Percentiles rank a stretch among this genome's conserved stretches.
phyloP scores from a whole-genome alignment of 495 filamentous ascomycete genomes.

The Zalerion maritima region DNA sequence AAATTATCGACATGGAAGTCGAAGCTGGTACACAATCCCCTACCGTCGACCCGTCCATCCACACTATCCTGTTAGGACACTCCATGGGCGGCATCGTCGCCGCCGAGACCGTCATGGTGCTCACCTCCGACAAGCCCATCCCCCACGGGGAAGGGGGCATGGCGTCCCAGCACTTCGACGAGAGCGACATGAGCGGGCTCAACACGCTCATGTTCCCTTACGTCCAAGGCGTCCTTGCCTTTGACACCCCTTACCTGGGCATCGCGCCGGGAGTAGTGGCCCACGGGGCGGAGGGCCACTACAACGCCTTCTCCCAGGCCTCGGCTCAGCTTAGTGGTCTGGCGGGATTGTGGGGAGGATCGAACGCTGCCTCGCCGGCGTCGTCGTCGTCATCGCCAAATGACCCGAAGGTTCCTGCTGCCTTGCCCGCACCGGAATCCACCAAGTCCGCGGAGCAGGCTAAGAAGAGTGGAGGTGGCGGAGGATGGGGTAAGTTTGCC shows the following conservation, averaged over 20 bases:
- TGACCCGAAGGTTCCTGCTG: constrained; percentile 12
- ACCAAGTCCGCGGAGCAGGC: background rate
- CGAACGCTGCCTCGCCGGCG: constrained; percentile 16
- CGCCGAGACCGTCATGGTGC: constrained; percentile 63
- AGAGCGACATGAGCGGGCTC: constrained; percentile 15
- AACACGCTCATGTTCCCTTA: constrained; percentile 48
- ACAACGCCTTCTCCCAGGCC: constrained; percentile 55
- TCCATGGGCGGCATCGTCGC: constrained; percentile 97
- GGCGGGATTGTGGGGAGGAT: constrained; percentile 45
- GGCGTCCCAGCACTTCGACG: constrained; percentile 14
- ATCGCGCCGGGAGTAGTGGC: constrained; percentile 81
- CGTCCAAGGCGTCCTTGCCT: constrained; percentile 77
- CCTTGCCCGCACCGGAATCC: constrained; percentile 17
- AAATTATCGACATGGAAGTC: constrained; percentile 91
- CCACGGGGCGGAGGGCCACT: constrained; percentile 75
- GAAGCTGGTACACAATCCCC: constrained; percentile 66
- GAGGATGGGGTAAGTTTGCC: constrained; percentile 68
- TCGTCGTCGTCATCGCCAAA: constrained; percentile 13
- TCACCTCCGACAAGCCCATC: constrained; percentile 56
- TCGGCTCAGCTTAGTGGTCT: constrained; percentile 52
- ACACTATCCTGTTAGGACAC: constrained; percentile 73
- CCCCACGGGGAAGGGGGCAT: constrained; percentile 11
- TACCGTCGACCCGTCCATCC: constrained; percentile 78
- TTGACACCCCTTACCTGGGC: constrained; percentile 90
- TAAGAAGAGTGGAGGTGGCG: constrained; percentile 28